Conservation (phyloP, 108 stramenopile genomes). For the Fistulifera solaris region DNA sequence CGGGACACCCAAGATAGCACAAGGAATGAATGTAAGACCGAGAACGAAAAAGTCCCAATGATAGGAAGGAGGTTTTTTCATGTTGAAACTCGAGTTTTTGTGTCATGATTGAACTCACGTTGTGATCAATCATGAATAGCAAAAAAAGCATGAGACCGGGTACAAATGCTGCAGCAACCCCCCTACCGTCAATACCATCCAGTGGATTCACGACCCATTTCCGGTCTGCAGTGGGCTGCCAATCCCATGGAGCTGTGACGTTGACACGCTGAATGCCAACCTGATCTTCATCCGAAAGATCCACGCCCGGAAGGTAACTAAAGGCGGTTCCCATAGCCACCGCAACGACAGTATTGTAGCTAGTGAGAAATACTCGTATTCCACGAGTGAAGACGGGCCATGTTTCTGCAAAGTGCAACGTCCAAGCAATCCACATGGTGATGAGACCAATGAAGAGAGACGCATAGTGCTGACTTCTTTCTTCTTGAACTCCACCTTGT, state of each 20-base stretch:
- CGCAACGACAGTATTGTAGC: slow-evolving; percentile 46
- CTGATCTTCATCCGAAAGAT: slow-evolving; percentile 10
- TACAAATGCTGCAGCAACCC: slow-evolving; percentile 38
- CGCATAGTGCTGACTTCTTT: slow-evolving; percentile 22
- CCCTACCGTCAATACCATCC: slow-evolving; percentile 22
- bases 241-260: slow-evolving; percentile 34
- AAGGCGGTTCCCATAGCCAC: slow-evolving; percentile 31
- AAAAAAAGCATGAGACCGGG: slow-evolving; percentile 53
- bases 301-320: slow-evolving; percentile 39
- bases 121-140: slow-evolving; percentile 60
- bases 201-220: slow-evolving; percentile 32
- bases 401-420: slow-evolving; percentile 37
- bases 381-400: slow-evolving; percentile 28
- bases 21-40: slow-evolving; percentile 44
- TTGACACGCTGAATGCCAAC: slow-evolving; percentile 24
- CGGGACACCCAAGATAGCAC: slow-evolving; percentile 44
- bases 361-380: slow-evolving; percentile 22
- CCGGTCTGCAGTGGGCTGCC: slow-evolving; percentile 40
- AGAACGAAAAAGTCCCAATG: slow-evolving; percentile 60
- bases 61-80: slow-evolving; percentile 44
- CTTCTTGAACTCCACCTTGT: slow-evolving; percentile 12
- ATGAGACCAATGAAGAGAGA: slow-evolving; percentile 27
- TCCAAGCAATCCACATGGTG: slow-evolving; percentile 27
- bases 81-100: slow-evolving; percentile 38
- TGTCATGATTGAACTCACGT: slow-evolving; percentile 37